Evolutionary conservation across 768 basidiomycete species (phyloP).

Genomic region (Kwoniella shandongensis): DNA sequence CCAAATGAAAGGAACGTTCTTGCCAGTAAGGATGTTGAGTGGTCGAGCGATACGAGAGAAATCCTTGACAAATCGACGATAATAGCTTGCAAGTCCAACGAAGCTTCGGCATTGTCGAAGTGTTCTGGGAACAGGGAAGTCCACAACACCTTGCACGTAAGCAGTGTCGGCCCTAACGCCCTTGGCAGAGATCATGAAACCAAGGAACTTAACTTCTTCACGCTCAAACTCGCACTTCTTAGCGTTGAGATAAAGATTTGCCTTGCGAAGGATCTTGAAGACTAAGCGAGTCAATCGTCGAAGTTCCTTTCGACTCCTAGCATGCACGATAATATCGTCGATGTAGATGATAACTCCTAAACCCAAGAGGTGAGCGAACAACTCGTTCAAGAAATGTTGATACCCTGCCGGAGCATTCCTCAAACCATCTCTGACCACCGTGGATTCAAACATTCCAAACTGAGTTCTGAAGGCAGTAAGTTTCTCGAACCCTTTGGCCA

Average conservation of each 20-base stretch:
- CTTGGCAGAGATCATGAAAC: constrained; percentile 18
- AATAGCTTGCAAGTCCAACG: constrained; percentile 36
- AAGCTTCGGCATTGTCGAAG: constrained; percentile 22
- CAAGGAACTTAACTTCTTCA: constrained; percentile 30
- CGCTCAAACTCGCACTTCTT: constrained; percentile 36
- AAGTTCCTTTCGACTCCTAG: constrained; percentile 23
- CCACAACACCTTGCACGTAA: constrained; percentile 14
- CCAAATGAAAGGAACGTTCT: constrained; percentile 9
- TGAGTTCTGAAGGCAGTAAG: constrained; percentile 56
- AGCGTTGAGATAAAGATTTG: constrained; percentile 22
- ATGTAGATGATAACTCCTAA: constrained; percentile 22
- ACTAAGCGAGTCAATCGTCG: constrained; percentile 21
- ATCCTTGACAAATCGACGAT: constrained; percentile 34
- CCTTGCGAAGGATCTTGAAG: constrained; percentile 23
- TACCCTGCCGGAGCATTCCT: constrained; percentile 38
- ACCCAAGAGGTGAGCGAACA: constrained; percentile 27
- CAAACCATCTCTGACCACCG: constrained; percentile 41
- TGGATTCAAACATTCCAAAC: constrained; percentile 30
- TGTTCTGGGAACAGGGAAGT: constrained; percentile 27
- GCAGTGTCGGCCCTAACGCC: constrained; percentile 22
- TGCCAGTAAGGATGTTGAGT: constrained; percentile 15
- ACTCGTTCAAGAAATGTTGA: constrained; percentile 37
- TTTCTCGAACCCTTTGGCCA: constrained; percentile 57
- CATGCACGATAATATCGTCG: constrained; percentile 43
- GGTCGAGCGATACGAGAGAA: constrained; percentile 25